These are phyloP conservation scores for Oryza nivara DNA, from an alignment of 176 grass and related monocot genomes.

Conservation along the genomic window DNA sequence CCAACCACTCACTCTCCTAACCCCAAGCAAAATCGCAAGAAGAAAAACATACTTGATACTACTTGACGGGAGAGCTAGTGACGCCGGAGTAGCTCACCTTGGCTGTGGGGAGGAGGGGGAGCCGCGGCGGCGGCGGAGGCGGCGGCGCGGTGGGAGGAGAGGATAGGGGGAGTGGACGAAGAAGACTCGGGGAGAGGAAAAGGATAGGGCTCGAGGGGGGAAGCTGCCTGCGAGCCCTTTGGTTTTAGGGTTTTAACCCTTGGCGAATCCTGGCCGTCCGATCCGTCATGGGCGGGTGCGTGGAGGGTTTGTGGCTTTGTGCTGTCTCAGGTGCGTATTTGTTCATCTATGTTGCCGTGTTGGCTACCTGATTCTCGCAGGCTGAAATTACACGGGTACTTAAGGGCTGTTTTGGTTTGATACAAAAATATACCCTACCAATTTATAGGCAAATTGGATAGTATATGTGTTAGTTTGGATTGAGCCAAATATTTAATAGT, in stretches of 20 bases:
- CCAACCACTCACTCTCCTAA: constrained; percentile 16
- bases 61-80: constrained; percentile 4
- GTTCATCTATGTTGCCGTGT: no score
- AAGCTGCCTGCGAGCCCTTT: constrained; percentile 23
- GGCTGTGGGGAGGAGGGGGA: constrained; percentile 11
- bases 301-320: background rate
- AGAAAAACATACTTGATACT: background rate
- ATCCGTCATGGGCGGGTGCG: constrained; percentile 27
- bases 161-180: constrained; percentile 28
- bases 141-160: background rate
- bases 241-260: constrained; percentile 53
- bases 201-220: constrained; percentile 36
- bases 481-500: no score
- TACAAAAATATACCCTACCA: no score
- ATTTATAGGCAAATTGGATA: no score
- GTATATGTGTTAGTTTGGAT: no score
- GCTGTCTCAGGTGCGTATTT: no score
- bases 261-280: background rate
- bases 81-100: constrained; percentile 38
- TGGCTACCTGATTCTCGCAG: no score
- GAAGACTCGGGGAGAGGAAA: constrained; percentile 9
- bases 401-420: no score
- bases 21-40: constrained; percentile 7
- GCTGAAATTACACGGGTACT: no score
- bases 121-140: constrained; percentile 36